These are phyloP conservation scores for Phytophthora quininea DNA, from an alignment of 352 stramenopile genomes.

Conservation along the genomic window DNA sequence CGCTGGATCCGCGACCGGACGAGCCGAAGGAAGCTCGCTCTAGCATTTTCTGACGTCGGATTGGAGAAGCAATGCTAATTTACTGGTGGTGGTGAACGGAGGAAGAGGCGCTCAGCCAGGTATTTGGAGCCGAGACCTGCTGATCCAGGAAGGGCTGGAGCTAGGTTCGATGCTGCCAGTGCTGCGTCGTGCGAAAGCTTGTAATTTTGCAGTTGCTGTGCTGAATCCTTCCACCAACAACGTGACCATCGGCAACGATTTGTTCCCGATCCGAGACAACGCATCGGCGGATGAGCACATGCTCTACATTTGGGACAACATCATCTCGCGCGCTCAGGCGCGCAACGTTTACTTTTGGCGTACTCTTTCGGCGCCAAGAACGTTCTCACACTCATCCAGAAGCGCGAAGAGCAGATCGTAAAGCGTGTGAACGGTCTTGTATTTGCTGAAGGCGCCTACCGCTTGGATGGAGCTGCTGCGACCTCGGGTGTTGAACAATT, in stretches of 20 bases:
- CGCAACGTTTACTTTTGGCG: constrained; percentile 70
- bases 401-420: constrained; percentile 61
- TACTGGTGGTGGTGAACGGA: constrained; percentile 78
- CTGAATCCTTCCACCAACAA: constrained; percentile 81
- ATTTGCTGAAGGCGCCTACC: constrained; percentile 73
- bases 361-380: constrained; percentile 78
- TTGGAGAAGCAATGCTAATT: constrained; percentile 61
- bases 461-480: constrained; percentile 54
- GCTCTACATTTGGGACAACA: constrained; percentile 80
- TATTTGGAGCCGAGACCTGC: constrained; percentile 80
- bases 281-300: constrained; percentile 70
- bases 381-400: constrained; percentile 67
- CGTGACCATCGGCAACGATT: constrained; percentile 61
- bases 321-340: constrained; percentile 63
- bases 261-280: constrained; percentile 64
- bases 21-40: constrained; percentile 73
- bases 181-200: constrained; percentile 50
- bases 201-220: constrained; percentile 62
- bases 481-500: constrained; percentile 66
- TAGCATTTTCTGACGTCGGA: constrained; percentile 78
- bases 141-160: constrained; percentile 80
- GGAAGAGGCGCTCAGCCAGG: constrained; percentile 67
- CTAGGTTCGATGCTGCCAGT: constrained; percentile 81
- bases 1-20: constrained; percentile 58
- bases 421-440: constrained; percentile 65